A percentile compares a stretch with the other conserved stretches of the same genome.
These are phyloP conservation scores for Teratosphaeria pseudoeucalypti DNA, from an alignment of 2,329 filamentous ascomycete genomes.

Conservation along the genomic window DNA sequence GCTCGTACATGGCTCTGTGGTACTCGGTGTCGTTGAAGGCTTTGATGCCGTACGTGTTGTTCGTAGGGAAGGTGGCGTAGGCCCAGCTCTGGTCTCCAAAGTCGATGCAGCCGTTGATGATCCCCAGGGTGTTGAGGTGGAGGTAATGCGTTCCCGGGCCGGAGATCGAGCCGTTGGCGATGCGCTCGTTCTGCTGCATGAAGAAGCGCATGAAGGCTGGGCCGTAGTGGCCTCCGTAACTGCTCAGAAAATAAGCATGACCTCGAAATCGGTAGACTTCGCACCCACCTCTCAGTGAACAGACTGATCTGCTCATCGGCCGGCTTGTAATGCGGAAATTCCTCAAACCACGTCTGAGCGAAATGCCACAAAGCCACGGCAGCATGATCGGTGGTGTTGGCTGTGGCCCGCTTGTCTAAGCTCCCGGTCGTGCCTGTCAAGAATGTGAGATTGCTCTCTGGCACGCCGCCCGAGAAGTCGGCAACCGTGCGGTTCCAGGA, in stretches of 20 bases:
- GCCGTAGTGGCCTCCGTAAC: conserved; percentile 33
- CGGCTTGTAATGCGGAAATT: conserved; percentile 26
- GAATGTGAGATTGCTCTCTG: conserved; percentile 21
- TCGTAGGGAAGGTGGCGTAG: conserved; percentile 33
- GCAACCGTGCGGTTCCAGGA: conserved; percentile 7
- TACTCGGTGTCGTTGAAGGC: conserved; percentile 41
- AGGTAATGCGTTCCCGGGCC: conserved; percentile 31
- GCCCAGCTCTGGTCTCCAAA: conserved; percentile 36
- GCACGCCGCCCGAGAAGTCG: conserved; percentile 27
- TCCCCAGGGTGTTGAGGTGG: conserved; percentile 41
- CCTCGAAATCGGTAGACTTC: not conserved
- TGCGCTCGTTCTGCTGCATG: conserved; percentile 46
- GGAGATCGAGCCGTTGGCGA: conserved; percentile 36
- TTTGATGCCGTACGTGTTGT: conserved; percentile 49
- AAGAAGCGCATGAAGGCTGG: conserved; percentile 49
- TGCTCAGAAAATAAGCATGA: conserved; percentile 31
- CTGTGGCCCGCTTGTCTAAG: conserved; percentile 27
- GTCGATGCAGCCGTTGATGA: conserved; percentile 50
- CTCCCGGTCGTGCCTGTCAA: conserved; percentile 50
- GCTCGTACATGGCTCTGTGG: conserved; percentile 29
- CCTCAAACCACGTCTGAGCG: conserved; percentile 42
- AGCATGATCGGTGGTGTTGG: conserved; percentile 22
- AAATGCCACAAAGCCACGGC: conserved; percentile 50
- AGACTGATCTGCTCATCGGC: conserved; percentile 48
- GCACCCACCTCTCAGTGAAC: conserved; percentile 36